Conservation (phyloP, 495 filamentous ascomycete genomes). For the Neurospora terricola region DNA sequence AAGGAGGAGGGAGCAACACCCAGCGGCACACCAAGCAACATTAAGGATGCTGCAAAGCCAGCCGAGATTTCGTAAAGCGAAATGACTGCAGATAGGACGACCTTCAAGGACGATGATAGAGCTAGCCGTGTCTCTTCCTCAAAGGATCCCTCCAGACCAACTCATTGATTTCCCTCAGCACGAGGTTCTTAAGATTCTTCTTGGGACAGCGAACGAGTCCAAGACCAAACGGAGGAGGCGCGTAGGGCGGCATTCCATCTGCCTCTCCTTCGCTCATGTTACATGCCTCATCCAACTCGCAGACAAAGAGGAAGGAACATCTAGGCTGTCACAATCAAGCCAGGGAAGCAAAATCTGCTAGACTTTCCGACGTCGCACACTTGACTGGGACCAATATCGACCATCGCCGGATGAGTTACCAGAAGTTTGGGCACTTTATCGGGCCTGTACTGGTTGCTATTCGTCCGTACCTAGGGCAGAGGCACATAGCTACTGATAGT, state of each 20-base stretch:
- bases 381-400: neutral
- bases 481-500: neutral
- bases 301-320: neutral
- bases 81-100: neutral
- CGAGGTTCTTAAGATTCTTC: neutral
- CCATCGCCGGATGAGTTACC: neutral
- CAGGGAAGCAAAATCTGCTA: neutral
- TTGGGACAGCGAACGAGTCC: neutral
- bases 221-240: neutral
- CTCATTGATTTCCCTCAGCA: neutral
- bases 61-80: neutral
- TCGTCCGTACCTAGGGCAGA: neutral
- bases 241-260: accelerated
- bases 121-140: neutral
- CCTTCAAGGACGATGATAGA: neutral
- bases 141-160: neutral
- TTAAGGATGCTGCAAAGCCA: neutral
- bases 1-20: neutral
- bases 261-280: neutral
- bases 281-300: neutral
- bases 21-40: neutral
- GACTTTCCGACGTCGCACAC: neutral
- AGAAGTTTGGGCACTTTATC: neutral
- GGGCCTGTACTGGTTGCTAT: neutral
- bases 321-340: neutral